Base-by-base conservation (phyloP, 2,329 filamentous ascomycete species). In the Orbilia oligospora region DNA sequence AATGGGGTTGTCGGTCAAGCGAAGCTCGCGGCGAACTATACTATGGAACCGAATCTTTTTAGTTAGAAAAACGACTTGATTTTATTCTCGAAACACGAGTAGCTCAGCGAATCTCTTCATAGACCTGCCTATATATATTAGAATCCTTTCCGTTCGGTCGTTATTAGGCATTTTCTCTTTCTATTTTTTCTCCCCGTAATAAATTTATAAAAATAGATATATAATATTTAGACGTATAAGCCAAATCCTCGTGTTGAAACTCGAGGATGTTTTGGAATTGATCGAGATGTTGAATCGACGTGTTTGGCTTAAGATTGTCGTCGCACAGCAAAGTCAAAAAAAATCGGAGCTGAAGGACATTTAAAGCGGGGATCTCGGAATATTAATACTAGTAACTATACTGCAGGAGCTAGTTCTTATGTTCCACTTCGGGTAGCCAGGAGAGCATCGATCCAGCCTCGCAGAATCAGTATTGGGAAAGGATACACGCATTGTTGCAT, bases 1-100 rank as follows among this genome's bases (percentile, higher is more conserved):
- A 49, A 94, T 87, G 0, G 92, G 92, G 82, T 94, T 94, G 84
- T 95, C 92, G 30, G 88, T 87, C 27, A 92, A 86, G 77, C 93
- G 90, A 20, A 94, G 86, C 83, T 95, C 93, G 81, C 90, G 89
- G 53, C 92, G 89, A 41, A 94, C 71, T 51, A 16, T 24, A 24
- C 22, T 76, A 44, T 48, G 24, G 33, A 10, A 14, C n/a, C 20
- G 1, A 48, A 22, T 0, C 20, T 51, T 12, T 20, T 51, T 51
- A 51, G 48, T n/a, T n/a, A n/a, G n/a, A n/a, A 51, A 51, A 51
- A 51, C n/a, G n/a, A 44, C 14, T 5, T 12, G 14, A 44, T 44
- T 16, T 44, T n/a, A 44, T 12, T 8, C 10, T 12, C 6, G 27
- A 30, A 30, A 30, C 10, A 6, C 9, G 33, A 36, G n/a, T n/a